Conservation (phyloP, 305 asterid species). For the Plantago lanceolata region DNA sequence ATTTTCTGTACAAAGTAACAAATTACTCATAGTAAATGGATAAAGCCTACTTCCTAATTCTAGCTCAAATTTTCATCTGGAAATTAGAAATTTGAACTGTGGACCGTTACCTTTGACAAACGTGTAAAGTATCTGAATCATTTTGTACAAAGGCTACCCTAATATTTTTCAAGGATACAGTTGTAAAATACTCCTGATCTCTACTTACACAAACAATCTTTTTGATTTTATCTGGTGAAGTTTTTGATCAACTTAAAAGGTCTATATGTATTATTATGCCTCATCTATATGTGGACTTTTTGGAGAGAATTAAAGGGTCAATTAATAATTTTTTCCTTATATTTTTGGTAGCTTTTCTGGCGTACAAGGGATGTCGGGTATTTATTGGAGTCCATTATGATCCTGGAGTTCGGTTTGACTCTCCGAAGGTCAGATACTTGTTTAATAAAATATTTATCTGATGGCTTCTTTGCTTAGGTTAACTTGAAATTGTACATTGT, state of each 20-base stretch:
- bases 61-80: no score
- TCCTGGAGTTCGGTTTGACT: constrained; percentile 93
- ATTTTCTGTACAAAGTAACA: no score
- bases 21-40: no score
- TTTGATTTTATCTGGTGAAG: not conserved
- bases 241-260: no score
- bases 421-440: constrained; percentile 63
- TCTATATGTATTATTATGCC: not conserved
- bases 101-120: no score
- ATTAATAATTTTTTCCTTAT: constrained; percentile 18
- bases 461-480: constrained; percentile 12
- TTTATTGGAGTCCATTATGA: constrained; percentile 81
- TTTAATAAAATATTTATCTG: constrained; percentile 21
- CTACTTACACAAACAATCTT: not conserved
- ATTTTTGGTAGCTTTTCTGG: constrained; percentile 77
- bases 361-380: constrained; percentile 84
- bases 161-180: not conserved
- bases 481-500: constrained; percentile 1
- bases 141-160: not conserved
- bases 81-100: no score
- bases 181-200: not conserved
- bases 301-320: constrained; percentile 4
- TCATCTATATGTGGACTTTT: constrained; percentile 17
- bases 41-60: no score
- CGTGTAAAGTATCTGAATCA: no score